phyloP scores from a whole-genome alignment of 2,329 filamentous ascomycete genomes.

The Diaporthe sp. region DNA sequence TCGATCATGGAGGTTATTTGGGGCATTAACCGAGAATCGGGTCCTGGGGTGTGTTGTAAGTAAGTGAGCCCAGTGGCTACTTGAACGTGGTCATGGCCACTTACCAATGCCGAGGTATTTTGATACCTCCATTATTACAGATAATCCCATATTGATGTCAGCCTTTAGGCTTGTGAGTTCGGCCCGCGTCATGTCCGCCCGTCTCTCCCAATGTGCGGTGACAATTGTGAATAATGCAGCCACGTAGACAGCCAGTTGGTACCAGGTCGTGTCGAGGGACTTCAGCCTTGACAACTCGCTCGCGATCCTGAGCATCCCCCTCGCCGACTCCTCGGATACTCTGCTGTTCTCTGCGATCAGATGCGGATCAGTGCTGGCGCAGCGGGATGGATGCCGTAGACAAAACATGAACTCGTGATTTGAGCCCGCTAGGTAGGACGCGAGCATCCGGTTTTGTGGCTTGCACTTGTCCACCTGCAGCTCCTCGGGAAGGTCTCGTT shows the following conservation, averaged over 20 bases:
- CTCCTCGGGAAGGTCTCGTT: slow-evolving; percentile 70
- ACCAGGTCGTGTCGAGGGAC: slow-evolving; percentile 82
- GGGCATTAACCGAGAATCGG: slow-evolving; percentile 54
- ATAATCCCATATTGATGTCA: slow-evolving; percentile 78
- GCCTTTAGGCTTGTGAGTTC: slow-evolving; percentile 70
- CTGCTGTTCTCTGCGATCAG: slow-evolving; percentile 71
- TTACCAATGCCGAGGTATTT: slow-evolving; percentile 75
- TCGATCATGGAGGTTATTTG: slow-evolving; percentile 61
- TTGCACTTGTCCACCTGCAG: slow-evolving; percentile 60
- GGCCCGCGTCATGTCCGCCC: slow-evolving; percentile 66
- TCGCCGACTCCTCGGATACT: slow-evolving; percentile 74
- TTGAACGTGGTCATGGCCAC: slow-evolving; percentile 39
- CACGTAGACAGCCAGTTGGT: slow-evolving; percentile 77
- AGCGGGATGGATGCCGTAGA: slow-evolving; percentile 70
- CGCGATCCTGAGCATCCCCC: slow-evolving; percentile 71
- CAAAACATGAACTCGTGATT: slow-evolving; percentile 68
- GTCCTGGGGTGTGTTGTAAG: slow-evolving; percentile 47
- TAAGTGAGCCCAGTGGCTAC: background rate
- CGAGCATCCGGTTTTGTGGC: slow-evolving; percentile 57
- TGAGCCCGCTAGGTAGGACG: slow-evolving; percentile 65
- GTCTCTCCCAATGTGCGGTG: slow-evolving; percentile 75
- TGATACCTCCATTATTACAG: slow-evolving; percentile 74
- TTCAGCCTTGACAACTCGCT: slow-evolving; percentile 70
- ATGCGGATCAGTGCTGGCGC: slow-evolving; percentile 62
- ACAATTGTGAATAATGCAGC: slow-evolving; percentile 79